A percentile compares a stretch with the other conserved stretches of the same genome.
These are phyloP conservation scores for Hsuehochloa calcarea DNA, from an alignment of 176 grass and related monocot species.

Conservation along the genomic window DNA sequence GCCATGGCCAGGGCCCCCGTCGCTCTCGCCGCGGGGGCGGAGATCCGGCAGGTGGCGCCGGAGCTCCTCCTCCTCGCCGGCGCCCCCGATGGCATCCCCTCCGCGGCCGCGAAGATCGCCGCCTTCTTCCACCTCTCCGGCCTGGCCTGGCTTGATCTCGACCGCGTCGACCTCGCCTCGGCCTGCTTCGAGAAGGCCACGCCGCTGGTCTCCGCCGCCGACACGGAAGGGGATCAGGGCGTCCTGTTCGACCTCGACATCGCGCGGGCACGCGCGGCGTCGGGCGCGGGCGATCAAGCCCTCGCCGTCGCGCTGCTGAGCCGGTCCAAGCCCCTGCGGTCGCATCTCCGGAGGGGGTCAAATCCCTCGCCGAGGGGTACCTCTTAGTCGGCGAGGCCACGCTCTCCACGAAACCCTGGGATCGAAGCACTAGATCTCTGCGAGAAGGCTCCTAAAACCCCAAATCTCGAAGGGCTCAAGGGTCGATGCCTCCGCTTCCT, in stretches of 20 bases:
- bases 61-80: conserved; percentile 72
- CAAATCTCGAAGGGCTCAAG: conserved; percentile 57
- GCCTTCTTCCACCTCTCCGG: conserved; percentile 76
- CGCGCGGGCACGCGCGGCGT: conserved; percentile 65
- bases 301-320: conserved; percentile 76
- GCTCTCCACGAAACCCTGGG: conserved; percentile 48
- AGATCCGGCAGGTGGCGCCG: conserved; percentile 71
- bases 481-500: conserved; percentile 71
- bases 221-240: conserved; percentile 39
- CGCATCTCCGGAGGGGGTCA: conserved; percentile 41
- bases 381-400: conserved; percentile 53
- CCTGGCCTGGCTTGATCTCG: conserved; percentile 71
- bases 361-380: conserved; percentile 67
- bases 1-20: conserved; percentile 1
- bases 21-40: conserved; percentile 45
- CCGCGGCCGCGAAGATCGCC: conserved; percentile 58
- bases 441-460: conserved; percentile 51
- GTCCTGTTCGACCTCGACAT: conserved; percentile 67
- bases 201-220: conserved; percentile 51
- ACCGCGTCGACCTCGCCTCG: conserved; percentile 64
- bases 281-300: conserved; percentile 47
- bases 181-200: conserved; percentile 92
- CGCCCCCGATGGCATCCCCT: conserved; percentile 45
- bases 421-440: conserved; percentile 85
- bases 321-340: conserved; percentile 67